Evolutionary conservation across 2,329 filamentous ascomycete genomes (phyloP).

Genomic region (Teratosphaeria nubilosa): DNA sequence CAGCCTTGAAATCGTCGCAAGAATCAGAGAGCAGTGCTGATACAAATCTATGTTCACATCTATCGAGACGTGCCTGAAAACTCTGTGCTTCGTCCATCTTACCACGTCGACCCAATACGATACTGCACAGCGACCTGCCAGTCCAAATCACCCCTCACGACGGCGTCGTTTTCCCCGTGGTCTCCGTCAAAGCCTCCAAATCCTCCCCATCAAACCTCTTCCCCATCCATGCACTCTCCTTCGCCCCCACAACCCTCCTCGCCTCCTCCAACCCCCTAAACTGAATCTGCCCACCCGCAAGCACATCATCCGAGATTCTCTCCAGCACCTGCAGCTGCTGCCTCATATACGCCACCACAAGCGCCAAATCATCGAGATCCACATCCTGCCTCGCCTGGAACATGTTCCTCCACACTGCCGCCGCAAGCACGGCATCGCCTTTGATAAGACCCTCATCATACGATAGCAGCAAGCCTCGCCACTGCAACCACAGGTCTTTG

Average conservation of each 20-base stretch:
- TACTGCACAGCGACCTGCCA: background rate
- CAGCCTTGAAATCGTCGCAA: no score
- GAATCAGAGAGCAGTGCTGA: no score
- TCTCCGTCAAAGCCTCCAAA: constrained; percentile 4
- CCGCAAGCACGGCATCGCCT: constrained; percentile 66
- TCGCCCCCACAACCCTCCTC: constrained; percentile 21
- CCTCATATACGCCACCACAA: constrained; percentile 55
- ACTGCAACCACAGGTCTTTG: constrained; percentile 88
- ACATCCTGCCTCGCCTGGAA: constrained; percentile 63
- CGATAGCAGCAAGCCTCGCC: constrained; percentile 74
- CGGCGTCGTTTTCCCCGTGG: background rate
- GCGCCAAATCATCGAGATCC: constrained; percentile 48
- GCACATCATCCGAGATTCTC: constrained; percentile 41
- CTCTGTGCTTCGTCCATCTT: background rate
- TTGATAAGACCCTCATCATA: constrained; percentile 74
- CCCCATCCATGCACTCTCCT: constrained; percentile 15
- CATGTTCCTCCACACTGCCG: constrained; percentile 87
- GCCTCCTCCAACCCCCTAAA: constrained; percentile 39
- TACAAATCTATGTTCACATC: no score
- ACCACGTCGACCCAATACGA: background rate
- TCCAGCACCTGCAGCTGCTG: constrained; percentile 47
- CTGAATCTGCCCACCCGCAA: constrained; percentile 38
- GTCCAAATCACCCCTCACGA: background rate
- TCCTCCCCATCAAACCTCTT: constrained; percentile 11
- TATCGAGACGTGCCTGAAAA: background rate